These are phyloP conservation scores for Mortierella sp. DNA, from an alignment of 371 early-diverging fungal genomes.

Conservation along the genomic window DNA sequence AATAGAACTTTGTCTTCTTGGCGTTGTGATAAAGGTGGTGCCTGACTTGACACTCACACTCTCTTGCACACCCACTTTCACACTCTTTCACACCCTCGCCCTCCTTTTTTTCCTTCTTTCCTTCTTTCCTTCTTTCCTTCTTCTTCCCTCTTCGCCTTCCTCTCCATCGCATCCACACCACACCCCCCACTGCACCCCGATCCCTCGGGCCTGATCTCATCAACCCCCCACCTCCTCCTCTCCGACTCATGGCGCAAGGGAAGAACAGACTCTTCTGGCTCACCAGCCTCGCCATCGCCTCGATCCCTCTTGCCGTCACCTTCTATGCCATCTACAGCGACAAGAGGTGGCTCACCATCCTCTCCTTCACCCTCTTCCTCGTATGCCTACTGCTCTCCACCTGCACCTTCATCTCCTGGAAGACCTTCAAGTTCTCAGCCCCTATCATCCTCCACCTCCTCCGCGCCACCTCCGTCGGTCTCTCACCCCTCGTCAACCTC, in stretches of 20 bases:
- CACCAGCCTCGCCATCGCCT: conserved; percentile 44
- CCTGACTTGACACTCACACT: no score
- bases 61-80: no score
- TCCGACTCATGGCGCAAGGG: conserved; percentile 44
- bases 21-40: no score
- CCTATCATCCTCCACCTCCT: conserved; percentile 47
- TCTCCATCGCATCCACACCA: no score
- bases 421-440: conserved; percentile 45
- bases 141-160: background rate
- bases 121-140: background rate
- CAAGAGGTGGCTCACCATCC: conserved; percentile 41
- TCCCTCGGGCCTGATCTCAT: no score
- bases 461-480: conserved; percentile 27
- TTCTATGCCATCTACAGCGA: conserved; percentile 38
- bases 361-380: conserved; percentile 44
- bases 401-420: conserved; percentile 51
- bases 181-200: no score
- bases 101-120: background rate
- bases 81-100: background rate
- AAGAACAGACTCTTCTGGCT: conserved; percentile 54
- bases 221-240: background rate
- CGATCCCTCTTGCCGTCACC: conserved; percentile 47
- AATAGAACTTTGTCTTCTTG: no score
- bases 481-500: conserved; percentile 35
- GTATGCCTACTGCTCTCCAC: conserved; percentile 49